phyloP scores from a whole-genome alignment of 169 alveolate genomes.

The Plasmodium adleri region DNA sequence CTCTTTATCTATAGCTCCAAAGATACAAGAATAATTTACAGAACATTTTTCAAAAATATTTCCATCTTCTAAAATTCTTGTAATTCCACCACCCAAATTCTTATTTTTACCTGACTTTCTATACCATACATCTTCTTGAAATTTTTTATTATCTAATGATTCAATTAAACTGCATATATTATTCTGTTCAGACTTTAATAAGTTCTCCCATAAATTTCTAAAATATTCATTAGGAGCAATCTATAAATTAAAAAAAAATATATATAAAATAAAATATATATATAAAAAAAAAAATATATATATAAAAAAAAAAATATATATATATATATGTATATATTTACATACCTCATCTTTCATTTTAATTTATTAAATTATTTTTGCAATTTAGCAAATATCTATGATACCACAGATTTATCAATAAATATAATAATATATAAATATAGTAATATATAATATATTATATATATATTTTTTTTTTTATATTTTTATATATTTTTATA shows the following conservation, averaged over 20 bases:
- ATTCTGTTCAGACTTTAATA: conserved; percentile 63
- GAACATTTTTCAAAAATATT: conserved; percentile 89
- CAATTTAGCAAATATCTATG: not conserved
- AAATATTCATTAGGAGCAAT: conserved; percentile 76
- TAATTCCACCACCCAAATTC: conserved; percentile 85
- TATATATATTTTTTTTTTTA: too few species aligned
- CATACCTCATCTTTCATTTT: conserved; percentile 76
- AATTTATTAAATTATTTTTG: conserved; percentile 1
- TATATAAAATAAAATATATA: not conserved
- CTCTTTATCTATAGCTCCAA: conserved; percentile 82
- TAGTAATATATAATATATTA: too few species aligned
- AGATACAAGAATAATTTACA: conserved; percentile 84
- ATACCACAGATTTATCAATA: too few species aligned
- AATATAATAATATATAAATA: too few species aligned
- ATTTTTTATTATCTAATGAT: conserved; percentile 64
- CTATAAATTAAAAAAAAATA: conserved; percentile 11
- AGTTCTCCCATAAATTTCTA: conserved; percentile 79
- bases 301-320: not conserved
- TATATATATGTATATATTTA: not conserved
- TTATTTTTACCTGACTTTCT: conserved; percentile 76
- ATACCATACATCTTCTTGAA: conserved; percentile 81
- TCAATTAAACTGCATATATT: conserved; percentile 70
- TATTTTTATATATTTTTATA: not conserved
- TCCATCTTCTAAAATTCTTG: conserved; percentile 88
- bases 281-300: conserved; percentile 2